A percentile compares a stretch with the other conserved stretches of the same genome.
These are phyloP conservation scores for Lycium barbarum DNA, from an alignment of 257 asterid genomes.

Conservation along the genomic window DNA sequence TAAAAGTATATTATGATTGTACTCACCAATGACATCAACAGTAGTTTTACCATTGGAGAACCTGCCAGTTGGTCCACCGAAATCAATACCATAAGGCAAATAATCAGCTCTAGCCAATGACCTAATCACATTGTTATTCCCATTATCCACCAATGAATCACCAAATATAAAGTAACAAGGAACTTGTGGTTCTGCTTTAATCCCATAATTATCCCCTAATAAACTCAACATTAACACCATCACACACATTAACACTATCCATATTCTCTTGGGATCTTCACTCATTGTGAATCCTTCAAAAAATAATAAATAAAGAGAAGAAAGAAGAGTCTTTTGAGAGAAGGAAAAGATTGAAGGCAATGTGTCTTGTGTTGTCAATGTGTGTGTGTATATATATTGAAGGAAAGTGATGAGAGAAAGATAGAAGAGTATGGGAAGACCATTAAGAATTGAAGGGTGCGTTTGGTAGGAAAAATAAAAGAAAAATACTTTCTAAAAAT, in stretches of 20 bases:
- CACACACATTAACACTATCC: not conserved
- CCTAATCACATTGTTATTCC: conserved; percentile 48
- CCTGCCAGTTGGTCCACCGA: conserved; percentile 51
- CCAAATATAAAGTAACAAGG: conserved; percentile 54
- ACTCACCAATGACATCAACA: conserved; percentile 48
- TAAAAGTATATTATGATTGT: not conserved
- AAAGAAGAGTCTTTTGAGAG: not conserved
- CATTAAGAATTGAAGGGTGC: not conserved
- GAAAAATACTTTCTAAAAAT: not conserved
- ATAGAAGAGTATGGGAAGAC: not conserved
- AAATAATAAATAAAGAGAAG: not conserved
- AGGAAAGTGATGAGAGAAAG: not conserved
- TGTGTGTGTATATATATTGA: not conserved
- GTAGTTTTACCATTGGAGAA: conserved; percentile 52
- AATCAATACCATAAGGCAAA: conserved; percentile 54
- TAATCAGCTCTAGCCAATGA: conserved; percentile 54
- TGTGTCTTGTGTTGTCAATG: not conserved
- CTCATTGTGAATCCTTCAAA: conserved; percentile 15
- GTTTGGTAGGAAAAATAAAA: not conserved
- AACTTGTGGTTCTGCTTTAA: conserved; percentile 44
- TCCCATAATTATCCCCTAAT: conserved; percentile 20
- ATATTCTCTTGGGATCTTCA: not conserved
- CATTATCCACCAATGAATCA: conserved; percentile 54
- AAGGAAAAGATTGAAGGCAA: not conserved
- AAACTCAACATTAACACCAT: conserved; percentile 10